phyloP scores from a whole-genome alignment of 192 early-diverging fungal genomes.

The Phlyctochytrium planicorne region DNA sequence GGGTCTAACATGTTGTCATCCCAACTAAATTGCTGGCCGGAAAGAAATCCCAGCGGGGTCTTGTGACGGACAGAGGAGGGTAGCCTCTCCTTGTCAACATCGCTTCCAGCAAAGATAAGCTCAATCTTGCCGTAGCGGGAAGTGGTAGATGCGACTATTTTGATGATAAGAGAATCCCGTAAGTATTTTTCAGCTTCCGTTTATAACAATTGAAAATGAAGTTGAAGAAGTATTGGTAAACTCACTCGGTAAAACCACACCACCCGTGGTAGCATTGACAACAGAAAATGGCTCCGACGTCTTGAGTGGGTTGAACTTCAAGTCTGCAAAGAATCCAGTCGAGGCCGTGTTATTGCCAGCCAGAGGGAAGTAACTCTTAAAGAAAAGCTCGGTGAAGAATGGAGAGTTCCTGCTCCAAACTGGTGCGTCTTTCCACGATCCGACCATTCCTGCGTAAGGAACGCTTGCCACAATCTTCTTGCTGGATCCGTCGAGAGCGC shows the following conservation, averaged over 20 bases:
- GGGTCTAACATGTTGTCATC: no score
- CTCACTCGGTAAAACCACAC: background rate
- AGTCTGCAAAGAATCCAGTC: background rate
- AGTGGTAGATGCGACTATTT: background rate
- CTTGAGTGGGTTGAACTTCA: background rate
- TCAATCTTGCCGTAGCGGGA: constrained; percentile 1
- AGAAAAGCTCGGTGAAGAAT: background rate
- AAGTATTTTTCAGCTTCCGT: no score
- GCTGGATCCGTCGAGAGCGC: background rate
- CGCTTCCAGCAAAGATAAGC: background rate
- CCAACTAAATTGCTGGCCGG: no score
- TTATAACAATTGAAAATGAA: background rate
- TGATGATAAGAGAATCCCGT: background rate
- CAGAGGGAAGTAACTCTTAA: background rate
- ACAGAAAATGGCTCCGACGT: background rate
- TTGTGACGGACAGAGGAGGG: background rate
- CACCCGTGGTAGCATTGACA: background rate
- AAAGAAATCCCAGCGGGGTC: background rate
- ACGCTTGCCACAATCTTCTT: background rate
- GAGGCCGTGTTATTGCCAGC: constrained; percentile 1
- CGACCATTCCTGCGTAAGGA: constrained; percentile 29
- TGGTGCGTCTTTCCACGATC: background rate
- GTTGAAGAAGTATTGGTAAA: background rate
- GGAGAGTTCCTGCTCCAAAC: constrained; percentile 7
- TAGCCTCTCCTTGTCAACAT: background rate